These are phyloP conservation scores for Domatiomyces globalis DNA, from an alignment of 2,329 filamentous ascomycete species.

Conservation along the genomic window DNA sequence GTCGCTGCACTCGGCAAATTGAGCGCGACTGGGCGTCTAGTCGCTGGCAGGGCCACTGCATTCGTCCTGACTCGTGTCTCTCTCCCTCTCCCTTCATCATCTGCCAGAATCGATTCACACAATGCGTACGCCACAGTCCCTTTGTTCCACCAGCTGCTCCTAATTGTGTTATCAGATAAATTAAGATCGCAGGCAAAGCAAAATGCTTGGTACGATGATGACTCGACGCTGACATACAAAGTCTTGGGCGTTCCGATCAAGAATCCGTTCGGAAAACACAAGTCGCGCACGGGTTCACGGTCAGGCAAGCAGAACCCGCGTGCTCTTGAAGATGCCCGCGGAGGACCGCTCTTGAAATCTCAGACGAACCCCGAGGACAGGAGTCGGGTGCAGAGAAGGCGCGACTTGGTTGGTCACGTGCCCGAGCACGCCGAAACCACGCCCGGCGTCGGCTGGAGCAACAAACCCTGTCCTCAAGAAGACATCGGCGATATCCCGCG, in stretches of 20 bases:
- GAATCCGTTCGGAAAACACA: conserved; percentile 14
- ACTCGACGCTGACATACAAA: conserved; percentile 5
- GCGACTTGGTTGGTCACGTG: conserved; percentile 2
- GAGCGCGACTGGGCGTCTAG: neutral
- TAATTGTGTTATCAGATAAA: conserved; percentile 12
- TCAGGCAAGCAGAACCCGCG: conserved; percentile 3
- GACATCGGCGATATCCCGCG: conserved; percentile 7
- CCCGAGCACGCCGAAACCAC: conserved; percentile 6
- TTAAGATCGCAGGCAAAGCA: conserved; percentile 14
- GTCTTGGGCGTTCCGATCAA: conserved; percentile 1
- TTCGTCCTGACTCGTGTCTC: neutral
- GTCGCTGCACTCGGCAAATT: no score
- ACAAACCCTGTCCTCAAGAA: conserved; percentile 2
- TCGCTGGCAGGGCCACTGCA: neutral
- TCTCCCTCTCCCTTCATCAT: neutral
- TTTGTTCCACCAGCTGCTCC: neutral
- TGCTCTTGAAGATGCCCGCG: conserved; percentile 7
- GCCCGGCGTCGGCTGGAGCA: conserved; percentile 4
- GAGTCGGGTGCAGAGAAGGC: conserved; percentile 1
- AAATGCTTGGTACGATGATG: conserved; percentile 14
- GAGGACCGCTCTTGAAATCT: neutral
- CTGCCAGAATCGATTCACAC: neutral
- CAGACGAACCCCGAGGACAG: conserved; percentile 7
- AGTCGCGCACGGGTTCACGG: conserved; percentile 1
- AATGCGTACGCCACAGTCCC: neutral